Conservation (phyloP, 371 early-diverging fungal genomes). For the Encephalitozoon romaleae region DNA sequence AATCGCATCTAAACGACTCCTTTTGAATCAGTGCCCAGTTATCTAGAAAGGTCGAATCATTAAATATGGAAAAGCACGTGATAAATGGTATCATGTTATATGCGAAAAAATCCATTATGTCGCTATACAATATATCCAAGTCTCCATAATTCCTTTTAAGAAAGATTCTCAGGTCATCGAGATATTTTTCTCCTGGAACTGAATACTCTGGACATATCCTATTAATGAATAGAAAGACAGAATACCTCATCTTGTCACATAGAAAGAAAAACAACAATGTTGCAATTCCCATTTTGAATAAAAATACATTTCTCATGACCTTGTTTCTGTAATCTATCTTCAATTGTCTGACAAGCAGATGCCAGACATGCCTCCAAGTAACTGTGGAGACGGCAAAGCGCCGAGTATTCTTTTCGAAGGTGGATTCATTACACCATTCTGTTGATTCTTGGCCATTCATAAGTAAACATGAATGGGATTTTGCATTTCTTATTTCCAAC, state of each 20-base stretch:
- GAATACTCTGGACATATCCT: not conserved
- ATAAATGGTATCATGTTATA: not conserved
- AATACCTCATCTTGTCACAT: not conserved
- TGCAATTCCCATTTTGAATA: not conserved
- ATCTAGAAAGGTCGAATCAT: not conserved
- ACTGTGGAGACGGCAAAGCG: not conserved
- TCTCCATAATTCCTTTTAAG: not conserved
- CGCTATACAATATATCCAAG: not conserved
- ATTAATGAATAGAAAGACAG: not conserved
- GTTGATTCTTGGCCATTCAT: not conserved
- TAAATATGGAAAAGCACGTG: constrained; percentile 4
- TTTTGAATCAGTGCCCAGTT: not conserved
- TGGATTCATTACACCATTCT: too few relatives aligned
- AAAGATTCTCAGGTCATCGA: not conserved
- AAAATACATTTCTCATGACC: not conserved
- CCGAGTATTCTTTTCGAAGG: not conserved
- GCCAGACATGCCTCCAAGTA: not conserved
- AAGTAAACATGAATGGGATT: not conserved
- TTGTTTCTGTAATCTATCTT: constrained; percentile 2
- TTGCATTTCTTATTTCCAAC: not conserved
- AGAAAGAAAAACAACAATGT: not conserved
- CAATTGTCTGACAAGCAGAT: not conserved
- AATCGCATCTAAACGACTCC: not conserved
- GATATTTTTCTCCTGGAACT: not conserved
- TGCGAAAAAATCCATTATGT: not conserved